A percentile compares a stretch with the other conserved stretches of the same genome.
phyloP scores from a whole-genome alignment of 306 rosid genomes.

The Albizia julibrissin region DNA sequence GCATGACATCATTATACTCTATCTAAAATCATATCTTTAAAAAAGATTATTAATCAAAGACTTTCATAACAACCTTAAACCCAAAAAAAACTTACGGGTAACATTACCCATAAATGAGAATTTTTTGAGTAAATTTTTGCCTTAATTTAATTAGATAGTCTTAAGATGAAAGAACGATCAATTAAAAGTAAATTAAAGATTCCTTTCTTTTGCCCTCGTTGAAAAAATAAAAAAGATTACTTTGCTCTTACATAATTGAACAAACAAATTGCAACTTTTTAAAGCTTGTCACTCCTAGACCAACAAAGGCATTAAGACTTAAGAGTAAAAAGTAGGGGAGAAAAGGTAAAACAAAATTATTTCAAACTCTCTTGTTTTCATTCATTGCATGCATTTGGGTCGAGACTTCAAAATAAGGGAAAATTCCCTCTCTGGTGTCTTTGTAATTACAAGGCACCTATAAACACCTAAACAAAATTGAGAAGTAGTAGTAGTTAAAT shows the following conservation, averaged over 20 bases:
- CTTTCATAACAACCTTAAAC: too few relatives aligned
- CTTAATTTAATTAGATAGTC: neutral
- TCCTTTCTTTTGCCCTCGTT: neutral
- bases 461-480: too few relatives aligned
- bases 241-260: too few relatives aligned
- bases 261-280: neutral
- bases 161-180: neutral
- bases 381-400: neutral
- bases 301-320: neutral
- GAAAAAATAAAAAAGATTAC: neutral
- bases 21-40: too few relatives aligned
- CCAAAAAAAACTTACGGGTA: too few relatives aligned
- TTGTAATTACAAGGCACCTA: too few relatives aligned
- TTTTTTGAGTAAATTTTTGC: too few relatives aligned
- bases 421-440: too few relatives aligned
- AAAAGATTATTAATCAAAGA: too few relatives aligned
- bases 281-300: neutral
- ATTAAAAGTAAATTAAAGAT: neutral
- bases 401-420: neutral
- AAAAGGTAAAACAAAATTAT: neutral
- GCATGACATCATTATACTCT: accelerated
- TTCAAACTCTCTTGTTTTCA: neutral
- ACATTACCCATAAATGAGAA: too few relatives aligned
- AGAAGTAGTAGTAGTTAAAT: too few relatives aligned
- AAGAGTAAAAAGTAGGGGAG: neutral